Evolutionary conservation across 176 grass and related monocot genomes (phyloP).

Genomic region (Musa itinerans): DNA sequence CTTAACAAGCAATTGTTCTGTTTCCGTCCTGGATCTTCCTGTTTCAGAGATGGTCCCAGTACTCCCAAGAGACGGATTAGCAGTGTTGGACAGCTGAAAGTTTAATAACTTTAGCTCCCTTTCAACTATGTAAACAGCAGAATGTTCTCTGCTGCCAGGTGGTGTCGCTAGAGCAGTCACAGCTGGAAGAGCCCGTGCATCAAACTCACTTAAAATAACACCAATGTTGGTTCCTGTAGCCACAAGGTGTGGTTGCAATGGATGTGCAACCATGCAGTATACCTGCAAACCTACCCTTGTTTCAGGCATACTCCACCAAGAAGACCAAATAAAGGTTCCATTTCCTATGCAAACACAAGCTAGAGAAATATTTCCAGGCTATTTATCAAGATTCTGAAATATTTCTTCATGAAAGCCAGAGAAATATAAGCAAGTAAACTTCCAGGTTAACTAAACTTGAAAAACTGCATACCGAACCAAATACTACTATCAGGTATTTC

Average conservation of each 20-base stretch:
- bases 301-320: background rate
- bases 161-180: slow-evolving; percentile 60
- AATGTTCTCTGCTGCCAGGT: slow-evolving; percentile 75
- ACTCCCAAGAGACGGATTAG: slow-evolving; percentile 67
- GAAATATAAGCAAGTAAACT: too few species aligned
- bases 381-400: too few species aligned
- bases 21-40: slow-evolving; percentile 52
- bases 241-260: slow-evolving; percentile 92
- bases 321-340: background rate
- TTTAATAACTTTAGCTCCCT: slow-evolving; percentile 92
- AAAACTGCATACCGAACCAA: too few species aligned
- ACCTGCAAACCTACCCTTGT: slow-evolving; percentile 45
- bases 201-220: slow-evolving; percentile 96
- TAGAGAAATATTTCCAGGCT: too few species aligned
- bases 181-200: slow-evolving; percentile 89
- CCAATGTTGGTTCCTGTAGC: slow-evolving; percentile 98
- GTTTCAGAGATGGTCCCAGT: slow-evolving; percentile 40
- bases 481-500: too few species aligned
- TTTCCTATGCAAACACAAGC: background rate
- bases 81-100: slow-evolving; percentile 85
- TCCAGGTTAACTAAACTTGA: too few species aligned
- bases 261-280: slow-evolving; percentile 99
- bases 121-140: slow-evolving; percentile 93
- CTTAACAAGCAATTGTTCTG: slow-evolving; percentile 78
- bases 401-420: too few species aligned